Conservation (phyloP, 306 rosid species). For the Lathyrus tuberosus region DNA sequence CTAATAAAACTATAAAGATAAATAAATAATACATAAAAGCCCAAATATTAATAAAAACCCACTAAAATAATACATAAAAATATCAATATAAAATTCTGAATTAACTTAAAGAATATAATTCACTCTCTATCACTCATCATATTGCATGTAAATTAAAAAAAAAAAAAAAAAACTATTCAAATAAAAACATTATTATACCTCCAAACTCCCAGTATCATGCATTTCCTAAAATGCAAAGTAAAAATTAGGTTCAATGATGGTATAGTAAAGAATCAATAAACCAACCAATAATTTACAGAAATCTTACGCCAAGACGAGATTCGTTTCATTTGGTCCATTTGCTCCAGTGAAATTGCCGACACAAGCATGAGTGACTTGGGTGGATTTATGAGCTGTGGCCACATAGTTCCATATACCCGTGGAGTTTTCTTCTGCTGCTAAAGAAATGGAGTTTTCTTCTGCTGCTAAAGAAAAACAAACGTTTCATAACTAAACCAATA, state of each 20-base stretch:
- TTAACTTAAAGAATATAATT: too few species aligned
- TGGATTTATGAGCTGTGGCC: conserved; percentile 94
- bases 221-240: conserved; percentile 59
- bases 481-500: too few species aligned
- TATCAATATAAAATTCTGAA: too few species aligned
- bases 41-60: too few species aligned
- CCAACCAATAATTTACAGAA: not conserved
- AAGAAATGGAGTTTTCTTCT: too few species aligned
- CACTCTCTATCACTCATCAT: too few species aligned
- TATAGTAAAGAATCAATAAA: not conserved
- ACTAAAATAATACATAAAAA: too few species aligned
- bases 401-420: conserved; percentile 96
- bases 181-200: conserved; percentile 48
- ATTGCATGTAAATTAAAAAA: too few species aligned
- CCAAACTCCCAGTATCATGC: conserved; percentile 74
- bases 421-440: not conserved
- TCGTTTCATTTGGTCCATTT: conserved; percentile 83
- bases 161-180: too few species aligned
- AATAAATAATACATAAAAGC: too few species aligned
- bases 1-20: too few species aligned
- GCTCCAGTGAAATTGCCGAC: conserved; percentile 93
- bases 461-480: too few species aligned
- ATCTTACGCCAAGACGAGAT: conserved; percentile 75
- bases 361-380: conserved; percentile 89
- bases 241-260: not conserved